Conservation (phyloP, 345 rosid species). For the Gossypium raimondii region DNA sequence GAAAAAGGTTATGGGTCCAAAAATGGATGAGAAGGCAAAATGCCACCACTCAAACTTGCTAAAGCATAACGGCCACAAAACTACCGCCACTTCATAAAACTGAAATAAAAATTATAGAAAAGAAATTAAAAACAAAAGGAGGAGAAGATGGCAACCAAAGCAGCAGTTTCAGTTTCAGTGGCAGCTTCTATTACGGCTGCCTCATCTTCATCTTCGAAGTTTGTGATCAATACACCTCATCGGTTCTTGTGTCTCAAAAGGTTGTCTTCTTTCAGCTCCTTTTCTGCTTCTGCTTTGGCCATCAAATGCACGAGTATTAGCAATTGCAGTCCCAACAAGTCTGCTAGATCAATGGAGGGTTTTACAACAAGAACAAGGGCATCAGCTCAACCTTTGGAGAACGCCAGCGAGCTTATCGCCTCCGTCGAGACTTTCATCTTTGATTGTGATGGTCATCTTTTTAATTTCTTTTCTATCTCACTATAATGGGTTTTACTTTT, state of each 20-base stretch:
- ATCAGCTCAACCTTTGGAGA: conserved; percentile 62
- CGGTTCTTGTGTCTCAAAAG: conserved; percentile 18
- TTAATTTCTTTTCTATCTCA: neutral
- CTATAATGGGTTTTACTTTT: neutral
- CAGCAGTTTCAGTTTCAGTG: conserved; percentile 30
- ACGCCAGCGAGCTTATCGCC: conserved; percentile 78
- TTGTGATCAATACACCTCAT: conserved; percentile 14
- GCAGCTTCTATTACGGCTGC: conserved; percentile 25
- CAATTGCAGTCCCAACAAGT: conserved; percentile 15
- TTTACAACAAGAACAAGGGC: conserved; percentile 35
- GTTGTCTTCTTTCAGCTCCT: conserved; percentile 14
- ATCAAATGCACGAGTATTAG: conserved; percentile 17
- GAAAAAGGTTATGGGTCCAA: neutral
- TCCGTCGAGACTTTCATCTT: conserved; percentile 93
- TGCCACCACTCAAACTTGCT: conserved; percentile 1
- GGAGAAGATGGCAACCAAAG: conserved; percentile 40
- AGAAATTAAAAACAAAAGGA: neutral
- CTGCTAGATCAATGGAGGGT: conserved; percentile 30
- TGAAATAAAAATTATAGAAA: neutral
- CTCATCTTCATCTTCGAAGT: conserved; percentile 14
- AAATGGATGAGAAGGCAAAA: neutral
- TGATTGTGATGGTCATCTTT: conserved; percentile 73
- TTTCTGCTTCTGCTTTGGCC: conserved; percentile 21
- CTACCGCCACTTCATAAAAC: conserved; percentile 5
- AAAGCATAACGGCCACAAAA: conserved; percentile 29